A percentile compares a stretch with the other conserved stretches of the same genome.
Evolutionary conservation across 257 asterid species (phyloP).

Genomic region (Pogostemon cablin): DNA sequence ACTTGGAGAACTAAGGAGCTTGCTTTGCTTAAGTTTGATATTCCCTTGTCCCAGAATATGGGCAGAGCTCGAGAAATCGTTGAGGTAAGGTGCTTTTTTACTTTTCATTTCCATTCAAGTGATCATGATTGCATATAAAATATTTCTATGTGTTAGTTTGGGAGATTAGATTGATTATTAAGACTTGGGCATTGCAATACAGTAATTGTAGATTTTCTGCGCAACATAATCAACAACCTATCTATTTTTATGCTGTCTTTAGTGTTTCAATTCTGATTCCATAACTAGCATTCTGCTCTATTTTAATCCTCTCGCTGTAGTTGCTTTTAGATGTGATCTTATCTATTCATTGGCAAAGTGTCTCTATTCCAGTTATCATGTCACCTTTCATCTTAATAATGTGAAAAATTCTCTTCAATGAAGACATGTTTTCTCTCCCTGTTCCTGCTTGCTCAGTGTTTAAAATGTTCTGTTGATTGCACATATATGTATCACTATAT

Average conservation of each 20-base stretch:
- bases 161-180: not conserved
- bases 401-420: slow-evolving; percentile 3
- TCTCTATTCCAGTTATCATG: slow-evolving; percentile 14
- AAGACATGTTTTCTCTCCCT: slow-evolving; percentile 3
- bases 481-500: slow-evolving; percentile 28
- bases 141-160: not conserved
- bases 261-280: slow-evolving; percentile 24
- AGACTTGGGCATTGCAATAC: slow-evolving; percentile 18
- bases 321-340: slow-evolving; percentile 14
- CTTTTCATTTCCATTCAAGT: slow-evolving; percentile 20
- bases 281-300: slow-evolving; percentile 1
- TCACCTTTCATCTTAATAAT: slow-evolving; percentile 6
- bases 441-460: slow-evolving; percentile 18
- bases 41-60: slow-evolving; percentile 84
- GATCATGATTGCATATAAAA: not conserved
- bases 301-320: slow-evolving; percentile 1
- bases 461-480: slow-evolving; percentile 24
- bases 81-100: slow-evolving; percentile 57
- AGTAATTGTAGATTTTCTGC: slow-evolving; percentile 3
- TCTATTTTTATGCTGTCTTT: slow-evolving; percentile 20
- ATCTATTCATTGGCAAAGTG: slow-evolving; percentile 11
- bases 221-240: slow-evolving; percentile 13
- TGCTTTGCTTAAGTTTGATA: slow-evolving; percentile 83
- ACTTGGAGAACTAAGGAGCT: slow-evolving; percentile 78
- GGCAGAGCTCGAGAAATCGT: slow-evolving; percentile 79